These are phyloP conservation scores for Rhodosorus marinus DNA, from an alignment of 23 red algal genomes.

Conservation along the genomic window DNA sequence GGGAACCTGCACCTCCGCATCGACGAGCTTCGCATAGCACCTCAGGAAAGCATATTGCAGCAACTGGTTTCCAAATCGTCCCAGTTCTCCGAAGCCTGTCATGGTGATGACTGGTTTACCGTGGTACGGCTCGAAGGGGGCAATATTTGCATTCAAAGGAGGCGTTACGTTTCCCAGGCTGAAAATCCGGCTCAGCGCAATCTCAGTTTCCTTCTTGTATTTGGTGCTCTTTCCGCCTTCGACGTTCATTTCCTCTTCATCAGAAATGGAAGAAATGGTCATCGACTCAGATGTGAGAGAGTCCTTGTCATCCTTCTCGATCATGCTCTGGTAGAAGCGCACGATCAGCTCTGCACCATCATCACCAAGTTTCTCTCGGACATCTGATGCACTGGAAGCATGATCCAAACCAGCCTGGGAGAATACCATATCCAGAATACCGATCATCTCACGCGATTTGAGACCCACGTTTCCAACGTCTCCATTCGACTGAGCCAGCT, in stretches of 20 bases:
- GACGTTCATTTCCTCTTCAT: neutral
- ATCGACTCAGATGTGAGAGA: neutral
- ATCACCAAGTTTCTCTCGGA: no score
- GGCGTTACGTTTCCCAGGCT: slow-evolving; percentile 34
- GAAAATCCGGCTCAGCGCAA: slow-evolving; percentile 79
- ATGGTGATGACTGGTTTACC: slow-evolving; percentile 64
- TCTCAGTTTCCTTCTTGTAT: slow-evolving; percentile 90
- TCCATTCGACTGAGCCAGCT: no score
- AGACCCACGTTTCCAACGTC: no score
- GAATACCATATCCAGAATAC: no score
- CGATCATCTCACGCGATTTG: no score
- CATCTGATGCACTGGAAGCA: no score
- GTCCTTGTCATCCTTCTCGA: neutral
- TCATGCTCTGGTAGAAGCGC: slow-evolving; percentile 2
- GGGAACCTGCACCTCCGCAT: slow-evolving; percentile 58
- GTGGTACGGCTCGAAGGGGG: slow-evolving; percentile 51
- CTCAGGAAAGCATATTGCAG: slow-evolving; percentile 89
- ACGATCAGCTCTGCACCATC: slow-evolving; percentile 7
- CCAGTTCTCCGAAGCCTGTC: slow-evolving; percentile 91
- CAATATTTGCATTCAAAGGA: slow-evolving; percentile 32
- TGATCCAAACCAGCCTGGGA: no score
- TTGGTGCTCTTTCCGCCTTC: neutral
- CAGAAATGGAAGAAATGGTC: neutral
- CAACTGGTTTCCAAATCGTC: slow-evolving; percentile 90
- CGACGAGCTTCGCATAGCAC: slow-evolving; percentile 17